Conservation (phyloP, 768 basidiomycete genomes). For the Suillus variegatus region DNA sequence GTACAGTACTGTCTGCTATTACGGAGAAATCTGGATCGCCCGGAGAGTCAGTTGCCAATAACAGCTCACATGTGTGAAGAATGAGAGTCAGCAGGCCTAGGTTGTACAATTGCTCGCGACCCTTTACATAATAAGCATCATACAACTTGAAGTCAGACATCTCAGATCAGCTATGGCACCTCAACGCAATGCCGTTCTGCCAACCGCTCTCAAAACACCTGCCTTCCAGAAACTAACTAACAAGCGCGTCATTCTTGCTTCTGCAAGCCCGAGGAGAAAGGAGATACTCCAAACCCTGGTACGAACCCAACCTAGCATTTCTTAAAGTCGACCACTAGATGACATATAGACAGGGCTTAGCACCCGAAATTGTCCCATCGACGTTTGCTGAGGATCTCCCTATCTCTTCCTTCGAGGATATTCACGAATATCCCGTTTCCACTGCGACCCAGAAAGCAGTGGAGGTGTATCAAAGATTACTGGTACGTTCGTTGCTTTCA, state of each 20-base stretch:
- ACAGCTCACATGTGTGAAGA: neutral
- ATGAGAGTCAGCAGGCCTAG: neutral
- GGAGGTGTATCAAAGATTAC: slow-evolving; percentile 86
- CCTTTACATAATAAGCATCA: neutral
- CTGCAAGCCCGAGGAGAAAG: slow-evolving; percentile 80
- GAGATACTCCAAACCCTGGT: slow-evolving; percentile 83
- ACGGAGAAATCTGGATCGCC: neutral
- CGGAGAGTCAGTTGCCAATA: neutral
- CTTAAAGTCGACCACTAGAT: neutral
- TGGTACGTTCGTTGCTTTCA: slow-evolving; percentile 41
- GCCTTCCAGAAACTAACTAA: slow-evolving; percentile 65
- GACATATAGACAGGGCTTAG: slow-evolving; percentile 47
- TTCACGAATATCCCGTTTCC: slow-evolving; percentile 74
- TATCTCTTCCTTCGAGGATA: slow-evolving; percentile 64
- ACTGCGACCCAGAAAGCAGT: slow-evolving; percentile 80
- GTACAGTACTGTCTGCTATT: neutral
- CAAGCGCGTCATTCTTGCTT: slow-evolving; percentile 84
- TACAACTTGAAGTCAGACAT: neutral
- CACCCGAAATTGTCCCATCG: slow-evolving; percentile 72
- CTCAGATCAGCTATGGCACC: slow-evolving; percentile 22
- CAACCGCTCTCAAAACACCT: slow-evolving; percentile 64
- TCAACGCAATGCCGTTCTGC: slow-evolving; percentile 53
- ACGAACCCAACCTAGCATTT: slow-evolving; percentile 34
- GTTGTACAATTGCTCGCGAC: neutral
- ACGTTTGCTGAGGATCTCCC: slow-evolving; percentile 80